Evolutionary conservation across 768 basidiomycete genomes (phyloP).

Genomic region (Psilocybe subaeruginosa): DNA sequence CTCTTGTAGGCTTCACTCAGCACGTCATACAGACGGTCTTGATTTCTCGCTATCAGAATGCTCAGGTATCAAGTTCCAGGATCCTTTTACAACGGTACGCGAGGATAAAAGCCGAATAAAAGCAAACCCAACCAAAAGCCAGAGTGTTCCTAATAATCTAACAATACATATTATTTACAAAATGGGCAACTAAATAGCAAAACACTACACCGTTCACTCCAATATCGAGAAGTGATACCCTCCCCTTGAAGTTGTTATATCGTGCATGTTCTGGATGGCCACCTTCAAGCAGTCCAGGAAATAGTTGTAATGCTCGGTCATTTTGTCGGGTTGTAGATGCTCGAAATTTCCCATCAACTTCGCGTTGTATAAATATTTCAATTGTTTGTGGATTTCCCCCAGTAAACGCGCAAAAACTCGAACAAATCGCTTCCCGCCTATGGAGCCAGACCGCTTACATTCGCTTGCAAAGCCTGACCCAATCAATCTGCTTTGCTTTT

Average conservation of each 20-base stretch:
- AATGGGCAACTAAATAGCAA: too few relatives aligned
- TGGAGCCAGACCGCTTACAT: neutral
- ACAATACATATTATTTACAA: too few relatives aligned
- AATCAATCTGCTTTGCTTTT: neutral
- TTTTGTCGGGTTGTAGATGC: neutral
- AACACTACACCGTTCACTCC: too few relatives aligned
- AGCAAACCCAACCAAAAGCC: too few relatives aligned
- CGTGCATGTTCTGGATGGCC: neutral
- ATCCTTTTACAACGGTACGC: too few relatives aligned
- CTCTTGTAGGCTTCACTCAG: too few relatives aligned
- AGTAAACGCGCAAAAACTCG: neutral
- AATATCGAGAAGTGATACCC: neutral
- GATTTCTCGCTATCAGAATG: too few relatives aligned
- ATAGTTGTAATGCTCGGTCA: neutral
- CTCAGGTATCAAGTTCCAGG: too few relatives aligned
- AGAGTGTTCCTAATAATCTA: too few relatives aligned
- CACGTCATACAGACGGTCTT: too few relatives aligned
- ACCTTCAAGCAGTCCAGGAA: neutral
- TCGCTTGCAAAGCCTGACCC: neutral
- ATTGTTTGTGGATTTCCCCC: neutral
- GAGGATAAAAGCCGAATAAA: too few relatives aligned
- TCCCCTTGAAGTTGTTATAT: neutral
- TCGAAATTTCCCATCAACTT: neutral
- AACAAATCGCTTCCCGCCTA: too few relatives aligned
- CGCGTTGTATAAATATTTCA: neutral